phyloP scores from a whole-genome alignment of 208 protist genomes.

The Chromosphaera perkinsii region DNA sequence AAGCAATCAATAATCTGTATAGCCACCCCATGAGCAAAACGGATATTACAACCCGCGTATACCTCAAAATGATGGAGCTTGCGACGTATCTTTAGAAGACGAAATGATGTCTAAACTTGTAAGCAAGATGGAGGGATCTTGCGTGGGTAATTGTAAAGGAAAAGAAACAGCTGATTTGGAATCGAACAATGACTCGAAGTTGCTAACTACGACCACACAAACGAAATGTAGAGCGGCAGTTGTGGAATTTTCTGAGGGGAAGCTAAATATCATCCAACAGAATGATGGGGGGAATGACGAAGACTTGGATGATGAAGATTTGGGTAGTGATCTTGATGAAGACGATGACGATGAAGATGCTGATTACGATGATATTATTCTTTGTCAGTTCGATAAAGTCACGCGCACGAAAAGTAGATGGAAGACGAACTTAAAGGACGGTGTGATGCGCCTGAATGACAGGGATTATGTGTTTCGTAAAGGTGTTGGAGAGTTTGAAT shows the following conservation, averaged over 20 bases:
- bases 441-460: constrained; percentile 53
- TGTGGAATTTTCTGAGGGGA: neutral
- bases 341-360: constrained; percentile 49
- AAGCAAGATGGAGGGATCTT: too few species aligned
- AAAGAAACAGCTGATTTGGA: too few species aligned
- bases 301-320: constrained; percentile 26
- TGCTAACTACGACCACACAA: too few species aligned
- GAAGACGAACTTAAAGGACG: constrained; percentile 47
- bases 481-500: constrained; percentile 53
- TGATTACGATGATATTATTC: constrained; percentile 43
- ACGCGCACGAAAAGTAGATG: constrained; percentile 51
- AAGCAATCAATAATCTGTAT: too few species aligned
- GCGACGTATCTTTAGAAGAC: too few species aligned
- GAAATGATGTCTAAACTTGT: too few species aligned
- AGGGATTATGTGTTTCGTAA: constrained; percentile 48
- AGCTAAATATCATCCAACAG: neutral
- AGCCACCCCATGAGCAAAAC: too few species aligned
- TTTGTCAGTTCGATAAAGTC: constrained; percentile 54
- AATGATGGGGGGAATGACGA: constrained; percentile 37
- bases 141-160: too few species aligned
- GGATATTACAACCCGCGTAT: too few species aligned
- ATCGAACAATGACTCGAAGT: too few species aligned
- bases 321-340: constrained; percentile 43
- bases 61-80: too few species aligned
- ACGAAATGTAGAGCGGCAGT: neutral